Percentiles rank a stretch among this genome's conserved stretches.
These are phyloP conservation scores for Nannochloropsis oceanica DNA, from an alignment of 108 stramenopile species.

Conservation along the genomic window DNA sequence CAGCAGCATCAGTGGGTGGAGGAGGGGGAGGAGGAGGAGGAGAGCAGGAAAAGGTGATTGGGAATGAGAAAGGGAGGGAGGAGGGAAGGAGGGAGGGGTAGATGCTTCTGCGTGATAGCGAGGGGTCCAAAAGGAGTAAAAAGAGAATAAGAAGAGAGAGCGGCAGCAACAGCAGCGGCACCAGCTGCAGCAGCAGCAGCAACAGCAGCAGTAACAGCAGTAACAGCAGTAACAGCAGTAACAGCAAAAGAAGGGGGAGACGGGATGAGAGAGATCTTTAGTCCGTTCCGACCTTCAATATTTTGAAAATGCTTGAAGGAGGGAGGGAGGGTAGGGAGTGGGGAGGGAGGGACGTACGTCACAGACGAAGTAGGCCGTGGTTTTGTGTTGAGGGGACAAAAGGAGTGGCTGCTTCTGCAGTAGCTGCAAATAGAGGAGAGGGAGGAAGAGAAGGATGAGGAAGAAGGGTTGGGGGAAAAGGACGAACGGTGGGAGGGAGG, in stretches of 20 bases:
- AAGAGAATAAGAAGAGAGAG: background rate
- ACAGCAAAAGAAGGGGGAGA: background rate
- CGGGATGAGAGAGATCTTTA: background rate
- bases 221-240: background rate
- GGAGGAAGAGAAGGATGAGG: background rate
- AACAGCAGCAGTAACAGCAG: background rate
- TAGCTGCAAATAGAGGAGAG: no score
- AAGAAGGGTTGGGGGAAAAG: background rate
- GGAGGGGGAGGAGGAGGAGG: background rate
- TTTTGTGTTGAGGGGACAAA: no score
- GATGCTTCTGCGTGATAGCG: no score
- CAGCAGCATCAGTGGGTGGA: background rate
- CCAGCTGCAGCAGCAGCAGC: background rate
- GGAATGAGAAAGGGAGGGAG: background rate
- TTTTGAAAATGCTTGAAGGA: no score
- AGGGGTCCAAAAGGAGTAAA: background rate
- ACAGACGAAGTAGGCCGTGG: background rate
- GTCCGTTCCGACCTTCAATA: background rate
- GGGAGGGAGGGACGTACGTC: background rate
- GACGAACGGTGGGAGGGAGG: background rate
- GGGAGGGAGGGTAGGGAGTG: background rate
- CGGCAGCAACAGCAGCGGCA: background rate
- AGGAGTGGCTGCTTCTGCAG: no score
- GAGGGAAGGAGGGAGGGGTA: background rate
- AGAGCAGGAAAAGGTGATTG: background rate